Evolutionary conservation across 257 asterid genomes (phyloP), one percentile per base, ranked within the genome.

Genomic region (Phtheirospermum japonicum): DNA sequence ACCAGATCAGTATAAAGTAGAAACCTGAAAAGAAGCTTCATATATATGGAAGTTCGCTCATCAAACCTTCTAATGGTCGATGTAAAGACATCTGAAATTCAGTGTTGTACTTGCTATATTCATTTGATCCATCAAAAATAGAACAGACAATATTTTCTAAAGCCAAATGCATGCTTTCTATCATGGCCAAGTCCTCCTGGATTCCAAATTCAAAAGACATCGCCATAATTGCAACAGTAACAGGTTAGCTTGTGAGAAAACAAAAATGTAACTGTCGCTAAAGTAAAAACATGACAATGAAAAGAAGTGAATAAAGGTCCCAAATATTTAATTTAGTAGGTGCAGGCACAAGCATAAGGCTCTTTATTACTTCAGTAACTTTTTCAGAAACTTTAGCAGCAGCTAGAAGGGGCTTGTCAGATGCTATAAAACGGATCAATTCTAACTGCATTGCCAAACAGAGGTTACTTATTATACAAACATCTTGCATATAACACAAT

Each of bases 101-200:
- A 50, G 85, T 55, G 76, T 59, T 66, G 57, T 66, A 75, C 72
- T 78, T 73, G 51, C 69, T 64, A 68, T 75, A 66, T 67, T 80
- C 95, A 76, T 67, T 79, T 75, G 94, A 74, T 63, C 79, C 95
- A 75, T 83, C 87, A 67, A 89, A 92, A 63, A 92, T 83, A 20
- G 88, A 63, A 31, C 54, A 60, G 51, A 87, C 89, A 64, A 89
- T 80, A 75, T 84, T 89, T 77, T 92, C 99, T 57, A 92, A 75
- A 52, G 89, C 91, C 80, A 86, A 69, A 75, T 83, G 96, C 96
- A 89, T 85, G 82, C 96, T 86, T 69, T 89, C 99, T 68, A 85
- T 73, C 70, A 79, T 58, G 59, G 90, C 83, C 81, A 89, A 70
- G 71, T 79, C 94, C 98, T 90, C 94, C 98, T 90, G 73, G 28